Percentiles rank a stretch among this genome's conserved stretches.
phyloP scores from a whole-genome alignment of 2,329 filamentous ascomycete genomes.

The Botrytis byssoidea region DNA sequence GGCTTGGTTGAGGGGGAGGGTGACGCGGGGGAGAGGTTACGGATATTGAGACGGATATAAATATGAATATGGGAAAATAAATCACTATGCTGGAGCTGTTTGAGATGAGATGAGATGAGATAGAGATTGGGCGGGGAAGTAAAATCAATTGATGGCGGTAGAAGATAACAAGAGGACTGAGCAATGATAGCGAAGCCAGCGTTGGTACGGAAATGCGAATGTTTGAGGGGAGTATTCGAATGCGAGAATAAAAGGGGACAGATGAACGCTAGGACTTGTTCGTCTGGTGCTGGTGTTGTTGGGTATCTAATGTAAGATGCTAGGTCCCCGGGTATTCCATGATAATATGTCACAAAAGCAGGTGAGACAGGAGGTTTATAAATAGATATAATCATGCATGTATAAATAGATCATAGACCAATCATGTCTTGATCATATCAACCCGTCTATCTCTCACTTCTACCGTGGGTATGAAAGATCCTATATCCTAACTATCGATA shows the following conservation, averaged over 20 bases:
- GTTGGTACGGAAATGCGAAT: background rate
- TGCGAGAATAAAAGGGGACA: background rate
- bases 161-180: background rate
- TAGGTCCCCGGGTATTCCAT: background rate
- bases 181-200: background rate
- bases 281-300: background rate
- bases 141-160: background rate
- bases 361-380: background rate
- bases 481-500: background rate
- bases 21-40: background rate
- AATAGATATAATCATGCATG: background rate
- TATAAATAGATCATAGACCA: background rate
- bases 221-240: background rate
- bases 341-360: background rate
- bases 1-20: background rate
- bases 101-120: background rate
- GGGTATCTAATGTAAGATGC: background rate
- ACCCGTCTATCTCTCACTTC: background rate
- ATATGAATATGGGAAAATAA: background rate
- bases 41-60: background rate
- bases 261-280: background rate
- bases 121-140: too few relatives aligned
- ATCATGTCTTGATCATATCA: background rate
- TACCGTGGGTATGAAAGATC: background rate
- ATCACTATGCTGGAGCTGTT: background rate